Evolutionary conservation across 208 protist species (phyloP).

Genomic region (Novymonas esmeraldas): DNA sequence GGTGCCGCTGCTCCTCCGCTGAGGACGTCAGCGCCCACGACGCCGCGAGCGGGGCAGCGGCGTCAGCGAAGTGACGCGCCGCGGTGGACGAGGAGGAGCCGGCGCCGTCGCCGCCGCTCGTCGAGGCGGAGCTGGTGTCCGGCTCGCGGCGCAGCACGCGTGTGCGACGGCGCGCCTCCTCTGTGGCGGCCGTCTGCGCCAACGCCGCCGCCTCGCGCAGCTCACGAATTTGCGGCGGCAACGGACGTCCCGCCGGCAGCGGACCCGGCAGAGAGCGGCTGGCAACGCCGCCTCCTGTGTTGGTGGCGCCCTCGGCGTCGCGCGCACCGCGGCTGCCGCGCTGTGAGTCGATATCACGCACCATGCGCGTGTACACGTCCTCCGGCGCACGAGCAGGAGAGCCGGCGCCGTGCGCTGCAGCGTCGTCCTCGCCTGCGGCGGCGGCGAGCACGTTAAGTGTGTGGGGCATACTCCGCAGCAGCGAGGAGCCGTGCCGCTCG

Average conservation of each 20-base stretch:
- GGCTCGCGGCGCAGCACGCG: not conserved
- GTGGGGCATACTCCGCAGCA: slow-evolving; percentile 32
- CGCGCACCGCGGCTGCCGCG: slow-evolving; percentile 5
- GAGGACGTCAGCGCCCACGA: not conserved
- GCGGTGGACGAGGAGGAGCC: not conserved
- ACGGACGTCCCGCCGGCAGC: slow-evolving; percentile 5
- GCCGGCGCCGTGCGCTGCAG: not conserved
- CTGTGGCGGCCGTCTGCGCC: slow-evolving; percentile 1
- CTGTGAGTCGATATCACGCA: slow-evolving; percentile 12
- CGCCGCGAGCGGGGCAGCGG: slow-evolving; percentile 11
- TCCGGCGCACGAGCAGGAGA: slow-evolving; percentile 3
- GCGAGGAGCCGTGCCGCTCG: slow-evolving; percentile 20
- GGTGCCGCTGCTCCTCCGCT: slow-evolving; percentile 6
- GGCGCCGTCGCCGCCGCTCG: not conserved
- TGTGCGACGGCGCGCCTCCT: slow-evolving; percentile 5
- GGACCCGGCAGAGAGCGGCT: not conserved
- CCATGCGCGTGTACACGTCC: slow-evolving; percentile 29
- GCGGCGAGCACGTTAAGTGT: slow-evolving; percentile 24
- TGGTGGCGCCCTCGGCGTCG: not conserved
- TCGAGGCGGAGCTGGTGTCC: not conserved
- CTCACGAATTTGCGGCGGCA: slow-evolving; percentile 10
- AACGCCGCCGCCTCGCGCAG: slow-evolving; percentile 24
- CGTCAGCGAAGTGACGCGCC: slow-evolving; percentile 7
- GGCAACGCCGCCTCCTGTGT: not conserved
- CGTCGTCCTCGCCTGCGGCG: slow-evolving; percentile 7